phyloP scores from a whole-genome alignment of 1,284 basidiomycete species.

The Microbotryum scabiosae region DNA sequence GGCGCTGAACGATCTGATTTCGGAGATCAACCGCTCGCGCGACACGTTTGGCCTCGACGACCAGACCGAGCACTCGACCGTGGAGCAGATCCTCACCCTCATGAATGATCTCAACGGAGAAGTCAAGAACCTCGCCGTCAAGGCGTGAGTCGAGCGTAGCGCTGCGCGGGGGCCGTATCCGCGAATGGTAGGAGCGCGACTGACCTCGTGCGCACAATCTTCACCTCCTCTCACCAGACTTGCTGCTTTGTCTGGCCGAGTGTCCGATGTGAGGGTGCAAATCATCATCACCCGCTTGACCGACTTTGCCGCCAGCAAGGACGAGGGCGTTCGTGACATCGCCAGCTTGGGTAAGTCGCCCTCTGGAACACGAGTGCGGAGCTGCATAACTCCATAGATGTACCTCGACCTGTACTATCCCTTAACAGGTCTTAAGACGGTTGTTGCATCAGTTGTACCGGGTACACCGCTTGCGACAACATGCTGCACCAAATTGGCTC shows the following conservation, averaged over 20 bases:
- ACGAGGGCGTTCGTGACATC: constrained; percentile 86
- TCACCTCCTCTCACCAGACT: constrained; percentile 47
- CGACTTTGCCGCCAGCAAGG: constrained; percentile 66
- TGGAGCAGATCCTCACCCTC: constrained; percentile 32
- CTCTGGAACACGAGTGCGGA: constrained; percentile 3
- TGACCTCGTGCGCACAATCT: too few species aligned
- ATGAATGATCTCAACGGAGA: constrained; percentile 78
- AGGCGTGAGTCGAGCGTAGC: constrained; percentile 55
- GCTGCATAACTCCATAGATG: background rate
- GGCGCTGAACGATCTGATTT: constrained; percentile 84
- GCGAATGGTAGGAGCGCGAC: constrained; percentile 34
- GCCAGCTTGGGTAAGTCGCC: constrained; percentile 67
- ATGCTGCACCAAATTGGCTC: constrained; percentile 74
- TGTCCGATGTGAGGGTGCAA: constrained; percentile 72
- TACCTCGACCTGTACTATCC: constrained; percentile 1
- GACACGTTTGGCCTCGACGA: constrained; percentile 74
- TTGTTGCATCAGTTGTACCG: constrained; percentile 76
- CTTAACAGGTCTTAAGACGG: constrained; percentile 74
- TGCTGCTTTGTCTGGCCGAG: constrained; percentile 75
- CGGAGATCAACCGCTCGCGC: constrained; percentile 58
- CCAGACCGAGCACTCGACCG: constrained; percentile 31
- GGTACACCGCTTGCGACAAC: constrained; percentile 67
- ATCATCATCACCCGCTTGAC: constrained; percentile 78
- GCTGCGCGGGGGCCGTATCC: constrained; percentile 1
- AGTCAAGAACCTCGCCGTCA: constrained; percentile 95